These are phyloP conservation scores for Volutella citrinella DNA, from an alignment of 2,329 filamentous ascomycete genomes.

Conservation along the genomic window DNA sequence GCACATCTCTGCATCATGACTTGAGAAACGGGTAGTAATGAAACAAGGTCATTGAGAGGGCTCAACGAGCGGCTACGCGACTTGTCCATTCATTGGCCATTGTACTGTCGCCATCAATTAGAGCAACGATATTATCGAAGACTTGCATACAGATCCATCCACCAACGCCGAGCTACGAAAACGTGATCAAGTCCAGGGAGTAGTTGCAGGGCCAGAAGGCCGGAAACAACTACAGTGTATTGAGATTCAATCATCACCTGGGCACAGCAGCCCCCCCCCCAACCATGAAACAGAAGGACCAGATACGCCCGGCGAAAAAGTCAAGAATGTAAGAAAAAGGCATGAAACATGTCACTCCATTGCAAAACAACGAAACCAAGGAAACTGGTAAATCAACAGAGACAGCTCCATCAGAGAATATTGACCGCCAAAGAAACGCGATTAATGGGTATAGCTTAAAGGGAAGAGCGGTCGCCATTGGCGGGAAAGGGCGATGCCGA, in stretches of 20 bases:
- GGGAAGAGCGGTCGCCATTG: conserved; percentile 3
- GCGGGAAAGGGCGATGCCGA: conserved; percentile 14
- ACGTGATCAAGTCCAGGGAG: conserved; percentile 15
- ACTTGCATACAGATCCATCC: conserved; percentile 20
- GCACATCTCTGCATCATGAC: no score
- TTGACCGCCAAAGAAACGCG: conserved; percentile 13
- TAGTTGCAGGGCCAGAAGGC: conserved; percentile 4
- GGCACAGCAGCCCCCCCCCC: no score
- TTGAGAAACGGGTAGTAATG: no score
- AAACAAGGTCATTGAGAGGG: no score
- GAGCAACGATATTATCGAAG: no score
- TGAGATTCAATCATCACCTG: no score
- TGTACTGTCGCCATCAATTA: no score
- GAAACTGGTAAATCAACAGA: no score
- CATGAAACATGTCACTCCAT: conserved; percentile 9
- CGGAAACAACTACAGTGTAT: not conserved
- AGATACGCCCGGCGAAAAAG: conserved; percentile 4
- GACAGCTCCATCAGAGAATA: conserved; percentile 9
- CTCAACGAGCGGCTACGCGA: no score
- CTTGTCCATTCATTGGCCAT: no score
- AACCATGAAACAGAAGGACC: no score
- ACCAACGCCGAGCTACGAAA: conserved; percentile 27
- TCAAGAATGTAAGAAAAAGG: conserved; percentile 6
- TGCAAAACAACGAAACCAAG: conserved; percentile 9
- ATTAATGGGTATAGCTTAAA: conserved; percentile 24